Conservation (phyloP, 768 basidiomycete species). For the Crassisporium funariophilum region DNA sequence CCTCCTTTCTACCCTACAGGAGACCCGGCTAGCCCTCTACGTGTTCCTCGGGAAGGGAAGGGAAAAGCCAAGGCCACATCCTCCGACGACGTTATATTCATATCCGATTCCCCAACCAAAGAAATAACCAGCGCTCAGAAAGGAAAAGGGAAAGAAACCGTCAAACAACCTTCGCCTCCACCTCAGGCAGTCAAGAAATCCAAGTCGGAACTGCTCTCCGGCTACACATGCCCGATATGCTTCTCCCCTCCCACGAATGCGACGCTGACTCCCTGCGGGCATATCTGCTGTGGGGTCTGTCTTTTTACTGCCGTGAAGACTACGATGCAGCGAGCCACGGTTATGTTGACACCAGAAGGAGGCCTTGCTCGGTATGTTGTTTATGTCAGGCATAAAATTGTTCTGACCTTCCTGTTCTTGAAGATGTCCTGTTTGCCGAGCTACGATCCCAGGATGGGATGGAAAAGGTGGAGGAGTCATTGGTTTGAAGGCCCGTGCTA, state of each 20-base stretch:
- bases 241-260: constrained; percentile 76
- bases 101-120: constrained; percentile 12
- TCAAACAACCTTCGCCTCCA: constrained; percentile 11
- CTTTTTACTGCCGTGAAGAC: constrained; percentile 74
- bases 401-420: not conserved
- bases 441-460: constrained; percentile 68
- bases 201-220: constrained; percentile 44
- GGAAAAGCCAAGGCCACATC: constrained; percentile 17
- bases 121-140: constrained; percentile 1
- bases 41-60: constrained; percentile 14
- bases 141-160: constrained; percentile 3
- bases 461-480: constrained; percentile 70
- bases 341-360: constrained; percentile 27
- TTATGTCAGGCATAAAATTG: not conserved
- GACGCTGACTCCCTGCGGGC: constrained; percentile 79
- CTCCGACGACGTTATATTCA: constrained; percentile 11
- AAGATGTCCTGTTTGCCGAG: constrained; percentile 75
- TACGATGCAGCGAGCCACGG: constrained; percentile 50
- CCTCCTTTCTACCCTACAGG: not conserved
- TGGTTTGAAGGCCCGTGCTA: constrained; percentile 52
- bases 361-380: constrained; percentile 42
- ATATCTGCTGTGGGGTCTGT: constrained; percentile 76
- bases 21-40: too few relatives aligned
- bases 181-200: too few relatives aligned
- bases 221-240: constrained; percentile 81